Evolutionary conservation across 1,284 basidiomycete species (phyloP), one percentile per base, ranked within the genome.

Genomic region (Ceratobasidium sp.): DNA sequence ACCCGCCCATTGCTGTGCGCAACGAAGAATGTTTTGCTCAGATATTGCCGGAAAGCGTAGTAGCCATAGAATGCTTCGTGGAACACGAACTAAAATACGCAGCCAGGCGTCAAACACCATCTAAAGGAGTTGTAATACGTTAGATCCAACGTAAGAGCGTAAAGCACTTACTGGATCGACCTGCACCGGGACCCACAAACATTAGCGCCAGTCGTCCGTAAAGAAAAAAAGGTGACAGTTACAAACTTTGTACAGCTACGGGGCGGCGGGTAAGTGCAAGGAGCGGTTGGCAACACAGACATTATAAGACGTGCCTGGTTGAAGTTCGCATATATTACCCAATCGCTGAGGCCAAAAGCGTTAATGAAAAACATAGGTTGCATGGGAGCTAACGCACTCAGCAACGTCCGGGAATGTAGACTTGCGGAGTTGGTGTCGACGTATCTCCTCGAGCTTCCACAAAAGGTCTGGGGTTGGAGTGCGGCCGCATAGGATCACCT

Each of bases 271-370:
- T 76, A 61, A 73, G 65, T 29, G 62, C 49, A 57, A 49, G 34
- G 44, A 44, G 11, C 17, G 25, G 9, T 46, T 25, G 25, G 37
- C 17, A 44, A 22, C n/a, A 43, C 40, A 9, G 59, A 65, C 46
- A 46, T 74, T 43, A 22, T 51, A 32, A 29, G 37, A 77, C 82
- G 64, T 66, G 88, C 86, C 85, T 90, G 89, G 80, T 90, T 90
- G 81, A 90, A 90, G 80, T 90, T 89, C 69, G 89, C 88, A 80
- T 91, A 90, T 78, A 91, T 88, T 76, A 91, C 80, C 22, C 86
- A 81, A 81, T 87, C 83, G 76, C 87, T 88, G 68, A 51, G 34
- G 17, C 17, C 22, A 51, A 25, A 15, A 44, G 65, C 19, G 52
- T 51, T 61, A 1, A 25, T 34, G 37, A 8, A 65, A 62, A 51